Evolutionary conservation across 345 rosid genomes (phyloP), one percentile per base, ranked within the genome.

Genomic region (Mercurialis annua): DNA sequence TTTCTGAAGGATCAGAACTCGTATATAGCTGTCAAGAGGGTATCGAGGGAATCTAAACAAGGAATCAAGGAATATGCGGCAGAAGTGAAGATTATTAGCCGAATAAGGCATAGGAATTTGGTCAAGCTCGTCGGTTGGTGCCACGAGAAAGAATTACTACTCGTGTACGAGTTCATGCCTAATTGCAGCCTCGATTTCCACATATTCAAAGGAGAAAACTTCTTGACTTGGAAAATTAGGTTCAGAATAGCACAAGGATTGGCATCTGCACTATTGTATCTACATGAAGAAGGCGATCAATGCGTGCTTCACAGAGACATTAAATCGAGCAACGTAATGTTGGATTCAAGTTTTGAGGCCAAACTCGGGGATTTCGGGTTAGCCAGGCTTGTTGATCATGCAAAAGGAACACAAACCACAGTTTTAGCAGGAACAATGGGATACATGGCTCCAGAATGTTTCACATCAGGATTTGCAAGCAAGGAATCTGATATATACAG

Each of bases 111-210:
- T 43, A 48, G 58, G 33, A 78, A 82, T 50, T 49, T 77, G 33
- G 81, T 79, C 11, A 62, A 71, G 34, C 79, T 82, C 4, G 40
- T 76, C 2, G 85, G 85, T 1, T 82, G 85, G 81, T 72, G 83
- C 50, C 83, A 76, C 34, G 69, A 77, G 47, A 73, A 38, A 15
- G 77, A 72, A 12, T 38, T 79, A 18, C 49, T 80, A 14, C 75
- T 82, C 1, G 77, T 73, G 5, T 80, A 80, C 14, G 80, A 77
- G 65, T 74, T 59, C 69, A 75, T 53, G 77, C 73, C 82, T 1
- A 78, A 81, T 16, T 68, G 78, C 0, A 73, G 82, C 72, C 56
- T 78, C 11, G 81, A 78, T 30, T 4, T 33, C 30, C 77, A 73
- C 46, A 67, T 78, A 0, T 78, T 72, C 42, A 31, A 60, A 11